These are phyloP conservation scores for Musa beccarii DNA, from an alignment of 176 grass and related monocot genomes.

Conservation along the genomic window DNA sequence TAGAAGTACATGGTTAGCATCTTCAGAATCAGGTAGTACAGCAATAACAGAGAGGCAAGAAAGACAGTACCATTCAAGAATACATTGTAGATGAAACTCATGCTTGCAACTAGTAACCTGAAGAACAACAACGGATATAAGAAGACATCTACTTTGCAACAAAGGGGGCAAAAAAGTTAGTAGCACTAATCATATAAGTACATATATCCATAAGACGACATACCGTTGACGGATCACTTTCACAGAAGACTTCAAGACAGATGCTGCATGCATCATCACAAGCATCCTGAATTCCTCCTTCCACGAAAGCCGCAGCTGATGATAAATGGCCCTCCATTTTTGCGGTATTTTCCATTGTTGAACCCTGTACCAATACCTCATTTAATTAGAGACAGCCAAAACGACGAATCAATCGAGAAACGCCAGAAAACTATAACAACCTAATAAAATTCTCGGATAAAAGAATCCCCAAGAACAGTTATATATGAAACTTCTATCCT, in stretches of 20 bases:
- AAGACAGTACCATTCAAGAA: slow-evolving; percentile 81
- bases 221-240: slow-evolving; percentile 73
- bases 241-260: slow-evolving; percentile 79
- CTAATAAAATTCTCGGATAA: no score
- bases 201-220: slow-evolving; percentile 2
- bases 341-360: slow-evolving; percentile 26
- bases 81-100: slow-evolving; percentile 91
- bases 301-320: slow-evolving; percentile 70
- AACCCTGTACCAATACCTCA: no score
- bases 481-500: no score
- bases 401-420: no score
- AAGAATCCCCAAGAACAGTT: no score
- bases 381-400: no score
- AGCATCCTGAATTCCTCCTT: slow-evolving; percentile 84
- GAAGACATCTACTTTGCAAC: background rate
- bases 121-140: slow-evolving; percentile 27
- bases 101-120: slow-evolving; percentile 87
- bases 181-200: background rate
- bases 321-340: slow-evolving; percentile 57
- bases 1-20: no score
- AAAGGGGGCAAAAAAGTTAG: background rate
- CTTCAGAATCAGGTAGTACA: no score
- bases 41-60: background rate
- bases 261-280: slow-evolving; percentile 88
- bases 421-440: no score